phyloP scores from a whole-genome alignment of 495 filamentous ascomycete genomes.

The Rhizodiscina lignyota region DNA sequence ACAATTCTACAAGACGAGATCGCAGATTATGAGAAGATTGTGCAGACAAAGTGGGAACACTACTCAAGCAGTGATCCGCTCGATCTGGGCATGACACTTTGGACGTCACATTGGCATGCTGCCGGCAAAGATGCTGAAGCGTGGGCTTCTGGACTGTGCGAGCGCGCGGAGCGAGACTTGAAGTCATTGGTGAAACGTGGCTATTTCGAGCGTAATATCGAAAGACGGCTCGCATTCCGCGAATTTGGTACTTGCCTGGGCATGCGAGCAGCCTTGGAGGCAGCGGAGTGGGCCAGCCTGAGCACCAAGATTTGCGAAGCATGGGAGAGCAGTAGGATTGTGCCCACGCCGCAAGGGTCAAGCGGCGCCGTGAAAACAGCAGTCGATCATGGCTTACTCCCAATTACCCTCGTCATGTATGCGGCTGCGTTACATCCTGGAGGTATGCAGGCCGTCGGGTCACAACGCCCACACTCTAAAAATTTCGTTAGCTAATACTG shows the following conservation, averaged over 20 bases:
- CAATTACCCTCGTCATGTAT: slow-evolving; percentile 52
- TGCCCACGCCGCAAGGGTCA: slow-evolving; percentile 26
- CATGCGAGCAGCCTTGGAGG: slow-evolving; percentile 32
- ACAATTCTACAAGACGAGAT: slow-evolving; percentile 33
- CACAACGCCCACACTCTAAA: too few species aligned
- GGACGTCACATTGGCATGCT: slow-evolving; percentile 41
- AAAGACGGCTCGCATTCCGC: slow-evolving; percentile 39
- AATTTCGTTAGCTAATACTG: too few species aligned
- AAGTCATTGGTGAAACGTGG: slow-evolving; percentile 27
- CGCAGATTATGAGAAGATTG: slow-evolving; percentile 38
- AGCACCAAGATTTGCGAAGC: slow-evolving; percentile 23
- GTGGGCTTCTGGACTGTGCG: slow-evolving; percentile 33
- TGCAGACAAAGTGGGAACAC: slow-evolving; percentile 30
- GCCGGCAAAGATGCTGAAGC: too few species aligned
- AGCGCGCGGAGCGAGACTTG: slow-evolving; percentile 25
- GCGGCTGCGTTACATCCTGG: slow-evolving; percentile 44
- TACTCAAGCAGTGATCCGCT: slow-evolving; percentile 36
- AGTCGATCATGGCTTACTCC: slow-evolving; percentile 19
- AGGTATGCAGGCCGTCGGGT: too few species aligned
- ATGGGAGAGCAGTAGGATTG: slow-evolving; percentile 34
- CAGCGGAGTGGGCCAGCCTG: not conserved
- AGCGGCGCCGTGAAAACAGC: not conserved
- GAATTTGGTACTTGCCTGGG: slow-evolving; percentile 47
- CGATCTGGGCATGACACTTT: slow-evolving; percentile 51
- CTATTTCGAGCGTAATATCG: slow-evolving; percentile 16